These are phyloP conservation scores for Globisporangium radiosum DNA, from an alignment of 352 stramenopile species.

Conservation along the genomic window DNA sequence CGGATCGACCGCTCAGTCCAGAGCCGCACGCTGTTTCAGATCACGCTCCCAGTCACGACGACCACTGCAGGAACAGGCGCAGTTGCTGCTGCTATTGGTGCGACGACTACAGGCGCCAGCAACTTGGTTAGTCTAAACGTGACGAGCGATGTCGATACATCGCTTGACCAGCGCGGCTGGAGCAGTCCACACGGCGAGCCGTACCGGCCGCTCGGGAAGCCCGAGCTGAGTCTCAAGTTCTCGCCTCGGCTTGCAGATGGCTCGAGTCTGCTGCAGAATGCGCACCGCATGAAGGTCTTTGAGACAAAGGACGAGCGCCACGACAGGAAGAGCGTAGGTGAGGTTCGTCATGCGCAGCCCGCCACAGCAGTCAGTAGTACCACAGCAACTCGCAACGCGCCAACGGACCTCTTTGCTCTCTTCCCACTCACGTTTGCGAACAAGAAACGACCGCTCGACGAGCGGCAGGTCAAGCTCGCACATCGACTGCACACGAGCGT, in stretches of 20 bases:
- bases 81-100: too few relatives aligned
- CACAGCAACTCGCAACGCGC: background rate
- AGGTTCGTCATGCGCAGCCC: conserved; percentile 3
- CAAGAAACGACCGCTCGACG: conserved; percentile 31
- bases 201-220: conserved; percentile 59
- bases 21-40: conserved; percentile 46
- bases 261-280: conserved; percentile 28
- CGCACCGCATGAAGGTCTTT: conserved; percentile 19
- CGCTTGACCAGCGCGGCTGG: conserved; percentile 39
- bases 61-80: background rate
- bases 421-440: conserved; percentile 30
- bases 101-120: too few relatives aligned
- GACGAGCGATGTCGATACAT: background rate
- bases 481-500: conserved; percentile 39
- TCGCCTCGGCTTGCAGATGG: conserved; percentile 40
- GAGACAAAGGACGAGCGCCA: conserved; percentile 13
- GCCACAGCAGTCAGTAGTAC: background rate
- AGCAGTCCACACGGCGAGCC: conserved; percentile 65
- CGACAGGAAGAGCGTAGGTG: background rate
- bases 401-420: conserved; percentile 16
- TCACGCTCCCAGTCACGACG: conserved; percentile 29
- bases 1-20: conserved; percentile 37
- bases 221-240: conserved; percentile 61
- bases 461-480: conserved; percentile 48
- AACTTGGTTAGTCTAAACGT: background rate